Base-by-base conservation (phyloP, 2,329 filamentous ascomycete genomes). In the Aspergillus jensenii region DNA sequence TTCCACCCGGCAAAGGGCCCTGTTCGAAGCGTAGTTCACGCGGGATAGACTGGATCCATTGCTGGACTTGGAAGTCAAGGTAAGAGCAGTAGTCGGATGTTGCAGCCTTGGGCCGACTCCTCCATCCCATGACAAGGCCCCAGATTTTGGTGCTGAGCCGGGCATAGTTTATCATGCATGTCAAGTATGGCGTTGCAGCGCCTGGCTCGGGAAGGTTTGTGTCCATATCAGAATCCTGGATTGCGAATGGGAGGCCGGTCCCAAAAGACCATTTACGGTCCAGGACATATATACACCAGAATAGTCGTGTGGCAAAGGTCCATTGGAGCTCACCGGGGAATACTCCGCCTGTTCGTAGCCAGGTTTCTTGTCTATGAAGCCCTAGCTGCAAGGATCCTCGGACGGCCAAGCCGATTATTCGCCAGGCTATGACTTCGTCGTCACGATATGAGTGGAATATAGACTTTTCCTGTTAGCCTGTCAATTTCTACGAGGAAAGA, bases 221-320 rank as follows among this genome's bases (percentile, higher is more conserved):
- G 50, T 83, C 81, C 58, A 83, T 79, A 49, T 82, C 81, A 0
- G 75, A 73, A 53, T 82, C 80, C 11, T 79, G 72, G 4, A 83
- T 71, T 0, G 76, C 76, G 61, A 82, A 82, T 0, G 80, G 79
- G 19, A 82, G 63, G 12, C 80, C 79, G 0, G 79, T 82, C 2
- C 80, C 80, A 35, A 83, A 81, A 9, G 79, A 81, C 78, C 79
- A 83, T 21, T 81, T 76, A 1, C 80, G 77, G 50, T 83, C 81
- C 0, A 83, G 73, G 0, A 81, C 77, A 54, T 82, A 83, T 17
- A 82, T 78, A 31, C 76, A 80, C 79, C 81, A 83, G 59, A 82
- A 83, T 0, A 82, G 55, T 25, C 71, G 60, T 44, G 67, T 72
- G 3, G 71, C 70, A 66, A 71, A 74, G 6, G 62, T 72, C 61